These are phyloP conservation scores for Chiua virens DNA, from an alignment of 768 basidiomycete species.

Conservation along the genomic window DNA sequence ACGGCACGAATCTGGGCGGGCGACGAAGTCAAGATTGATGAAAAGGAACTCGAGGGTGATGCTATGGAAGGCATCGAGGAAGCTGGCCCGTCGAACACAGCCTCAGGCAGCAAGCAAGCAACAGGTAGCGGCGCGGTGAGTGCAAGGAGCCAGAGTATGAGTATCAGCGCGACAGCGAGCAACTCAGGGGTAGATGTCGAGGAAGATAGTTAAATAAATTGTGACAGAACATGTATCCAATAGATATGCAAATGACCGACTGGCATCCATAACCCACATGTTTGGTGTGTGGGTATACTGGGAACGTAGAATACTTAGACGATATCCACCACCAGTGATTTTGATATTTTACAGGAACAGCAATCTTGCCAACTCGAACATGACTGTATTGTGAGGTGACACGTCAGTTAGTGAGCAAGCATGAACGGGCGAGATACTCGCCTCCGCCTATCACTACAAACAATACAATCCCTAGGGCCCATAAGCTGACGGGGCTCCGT, in stretches of 20 bases:
- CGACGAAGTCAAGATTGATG: constrained; percentile 81
- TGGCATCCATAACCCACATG: constrained; percentile 5
- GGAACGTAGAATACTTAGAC: not conserved
- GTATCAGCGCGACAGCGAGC: constrained; percentile 52
- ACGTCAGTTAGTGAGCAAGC: constrained; percentile 8
- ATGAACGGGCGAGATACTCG: constrained; percentile 34
- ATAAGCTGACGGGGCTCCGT: constrained; percentile 71
- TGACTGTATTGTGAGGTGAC: constrained; percentile 41
- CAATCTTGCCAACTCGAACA: constrained; percentile 70
- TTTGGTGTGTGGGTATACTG: not conserved
- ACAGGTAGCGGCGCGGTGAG: constrained; percentile 38
- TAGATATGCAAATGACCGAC: constrained; percentile 13
- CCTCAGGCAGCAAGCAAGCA: constrained; percentile 15
- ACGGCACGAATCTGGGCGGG: constrained; percentile 93
- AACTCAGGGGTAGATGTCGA: constrained; percentile 51
- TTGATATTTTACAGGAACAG: constrained; percentile 56
- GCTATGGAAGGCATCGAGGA: constrained; percentile 74
- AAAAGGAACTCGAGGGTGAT: constrained; percentile 81
- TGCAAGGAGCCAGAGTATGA: constrained; percentile 58
- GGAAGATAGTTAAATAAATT: constrained; percentile 26
- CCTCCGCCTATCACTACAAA: constrained; percentile 84
- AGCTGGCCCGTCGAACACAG: constrained; percentile 20
- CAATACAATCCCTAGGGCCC: constrained; percentile 70
- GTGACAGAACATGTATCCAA: constrained; percentile 5
- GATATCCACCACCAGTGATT: not conserved